Base-by-base conservation (phyloP, 164 flowering plant species). In the Stephania yunnanensis region DNA sequence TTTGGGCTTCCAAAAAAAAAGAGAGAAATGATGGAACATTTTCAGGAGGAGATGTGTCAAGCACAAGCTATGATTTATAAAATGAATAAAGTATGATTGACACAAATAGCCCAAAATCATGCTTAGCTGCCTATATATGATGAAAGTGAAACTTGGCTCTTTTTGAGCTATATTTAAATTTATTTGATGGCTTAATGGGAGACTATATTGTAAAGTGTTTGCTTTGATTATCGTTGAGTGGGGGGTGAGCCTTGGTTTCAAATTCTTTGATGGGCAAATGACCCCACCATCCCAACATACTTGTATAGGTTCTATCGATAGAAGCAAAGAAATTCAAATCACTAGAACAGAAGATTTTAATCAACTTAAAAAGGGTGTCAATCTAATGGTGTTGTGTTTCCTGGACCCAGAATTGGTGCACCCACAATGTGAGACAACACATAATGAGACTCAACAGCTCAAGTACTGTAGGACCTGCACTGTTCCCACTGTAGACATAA, bases 121-220 rank as follows among this genome's bases (percentile, higher is more conserved):
- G 73, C 45, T 36, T 20, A 64, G 74, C 79, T 65, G 77, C 73
- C 68, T 29, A 17, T 66, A 73, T 75, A 76, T 78, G 52, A 79
- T 83, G 73, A 80, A 69, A 25, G 78, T 44, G 71, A 58, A 55
- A 17, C 46, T 46, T 31, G 61, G 20, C 17, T 48, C 53, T 31
- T 48, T 29, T 48, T 29, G 25, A 46, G 65, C 42, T 74, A 30
- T 74, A 42, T 67, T 73, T 69, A 64, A 36, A 36, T 68, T 72
- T 74, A 72, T 75, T 65, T 69, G 61, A 15, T 52, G 36, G 65
- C 48, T 44, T 72, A 63, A 77, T 73, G 74, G 73, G 73, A 69
- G 76, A 79, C 36, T 76, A 74, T 76, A 74, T 77, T 76, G 75
- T 78, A 81, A 82, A 83, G 81, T 72, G 82, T 83, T 81, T 71